Evolutionary conservation across 2,329 filamentous ascomycete genomes (phyloP).

Genomic region (Dothistroma pini): DNA sequence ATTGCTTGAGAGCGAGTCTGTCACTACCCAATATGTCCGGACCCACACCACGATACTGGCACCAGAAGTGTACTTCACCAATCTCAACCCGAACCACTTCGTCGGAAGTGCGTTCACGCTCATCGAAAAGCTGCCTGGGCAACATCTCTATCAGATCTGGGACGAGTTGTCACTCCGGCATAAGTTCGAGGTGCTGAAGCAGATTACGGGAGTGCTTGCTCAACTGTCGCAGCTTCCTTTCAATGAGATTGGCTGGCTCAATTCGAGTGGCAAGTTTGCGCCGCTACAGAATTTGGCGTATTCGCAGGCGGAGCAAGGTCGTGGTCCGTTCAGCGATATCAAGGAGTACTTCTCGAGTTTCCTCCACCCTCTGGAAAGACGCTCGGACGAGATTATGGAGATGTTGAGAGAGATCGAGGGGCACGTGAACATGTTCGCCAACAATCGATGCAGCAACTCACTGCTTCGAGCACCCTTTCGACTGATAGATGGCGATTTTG

Average conservation of each 20-base stretch:
- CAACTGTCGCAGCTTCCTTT: conserved; percentile 14
- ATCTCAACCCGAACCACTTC: conserved; percentile 13
- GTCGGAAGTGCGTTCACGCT: conserved; percentile 17
- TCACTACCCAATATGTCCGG: conserved; percentile 11
- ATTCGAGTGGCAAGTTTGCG: no score
- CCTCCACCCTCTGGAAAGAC: no score
- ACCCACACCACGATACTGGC: conserved; percentile 16
- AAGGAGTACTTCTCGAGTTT: conserved; percentile 1
- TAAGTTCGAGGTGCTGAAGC: conserved; percentile 8
- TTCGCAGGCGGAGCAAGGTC: neutral
- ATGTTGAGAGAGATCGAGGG: neutral
- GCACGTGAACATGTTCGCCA: neutral
- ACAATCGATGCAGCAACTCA: neutral
- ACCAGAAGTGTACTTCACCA: conserved; percentile 14
- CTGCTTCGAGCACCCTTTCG: conserved; percentile 8
- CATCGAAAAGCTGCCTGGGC: conserved; percentile 18
- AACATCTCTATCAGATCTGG: conserved; percentile 7
- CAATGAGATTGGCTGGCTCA: conserved; percentile 11
- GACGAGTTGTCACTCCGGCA: conserved; percentile 6
- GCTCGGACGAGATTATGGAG: neutral
- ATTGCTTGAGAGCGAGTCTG: conserved; percentile 13
- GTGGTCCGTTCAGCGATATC: conserved; percentile 8
- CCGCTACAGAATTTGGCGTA: no score
- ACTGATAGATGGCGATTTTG: conserved; percentile 17
- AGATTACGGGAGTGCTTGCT: conserved; percentile 11